These are phyloP conservation scores for Penicillium bovifimosum DNA, from an alignment of 495 filamentous ascomycete species.

Conservation along the genomic window DNA sequence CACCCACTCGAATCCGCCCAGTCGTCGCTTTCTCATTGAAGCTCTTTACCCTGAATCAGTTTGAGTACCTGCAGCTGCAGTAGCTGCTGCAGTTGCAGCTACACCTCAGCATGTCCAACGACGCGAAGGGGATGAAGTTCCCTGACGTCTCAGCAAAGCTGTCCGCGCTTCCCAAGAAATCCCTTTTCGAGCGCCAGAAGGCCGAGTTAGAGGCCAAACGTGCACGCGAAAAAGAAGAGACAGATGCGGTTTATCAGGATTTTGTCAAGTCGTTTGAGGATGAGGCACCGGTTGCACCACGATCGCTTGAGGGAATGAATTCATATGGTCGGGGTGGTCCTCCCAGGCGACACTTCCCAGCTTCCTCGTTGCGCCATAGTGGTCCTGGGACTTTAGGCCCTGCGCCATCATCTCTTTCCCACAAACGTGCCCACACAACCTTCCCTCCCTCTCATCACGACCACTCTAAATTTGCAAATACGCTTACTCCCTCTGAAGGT, in stretches of 20 bases:
- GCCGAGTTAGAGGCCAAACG: conserved; percentile 92
- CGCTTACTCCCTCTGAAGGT: conserved; percentile 32
- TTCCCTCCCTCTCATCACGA: conserved; percentile 34
- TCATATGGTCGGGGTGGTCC: conserved; percentile 35
- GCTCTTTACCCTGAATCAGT: not conserved
- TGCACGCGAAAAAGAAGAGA: conserved; percentile 79
- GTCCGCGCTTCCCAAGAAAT: conserved; percentile 75
- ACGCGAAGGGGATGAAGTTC: conserved; percentile 55
- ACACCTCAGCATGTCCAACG: conserved; percentile 35
- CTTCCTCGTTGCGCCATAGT: conserved; percentile 50
- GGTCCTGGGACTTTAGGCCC: conserved; percentile 75
- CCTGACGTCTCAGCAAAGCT: conserved; percentile 82
- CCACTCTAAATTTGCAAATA: not conserved
- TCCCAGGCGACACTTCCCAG: conserved; percentile 53
- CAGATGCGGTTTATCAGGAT: conserved; percentile 81
- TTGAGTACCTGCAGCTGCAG: conserved; percentile 11
- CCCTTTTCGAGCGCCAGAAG: conserved; percentile 87
- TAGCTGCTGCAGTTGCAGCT: conserved; percentile 24
- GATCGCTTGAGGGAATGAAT: conserved; percentile 20
- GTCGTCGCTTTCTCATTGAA: not conserved
- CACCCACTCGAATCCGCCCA: not conserved
- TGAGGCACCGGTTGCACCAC: conserved; percentile 44
- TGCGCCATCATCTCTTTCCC: conserved; percentile 44
- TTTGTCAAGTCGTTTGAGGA: conserved; percentile 88
- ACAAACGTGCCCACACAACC: conserved; percentile 50